Percentiles rank a stretch among this genome's conserved stretches.
phyloP scores from a whole-genome alignment of 208 protist genomes.

The Crithidia brevicula region DNA sequence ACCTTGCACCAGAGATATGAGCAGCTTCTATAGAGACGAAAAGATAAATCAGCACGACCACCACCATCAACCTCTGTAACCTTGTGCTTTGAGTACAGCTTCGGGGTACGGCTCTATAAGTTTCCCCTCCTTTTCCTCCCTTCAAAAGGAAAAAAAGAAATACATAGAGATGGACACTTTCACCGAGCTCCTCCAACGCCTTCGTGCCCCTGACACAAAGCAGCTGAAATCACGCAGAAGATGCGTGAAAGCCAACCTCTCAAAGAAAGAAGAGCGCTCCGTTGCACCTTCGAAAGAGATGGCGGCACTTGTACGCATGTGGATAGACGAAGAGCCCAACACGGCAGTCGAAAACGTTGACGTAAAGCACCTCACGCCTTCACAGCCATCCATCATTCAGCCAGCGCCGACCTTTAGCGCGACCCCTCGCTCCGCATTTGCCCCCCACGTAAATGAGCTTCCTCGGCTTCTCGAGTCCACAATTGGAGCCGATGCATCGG shows the following conservation, averaged over 20 bases:
- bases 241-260: neutral
- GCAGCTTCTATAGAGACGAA: too few relatives aligned
- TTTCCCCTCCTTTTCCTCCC: too few relatives aligned
- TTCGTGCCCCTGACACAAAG: neutral
- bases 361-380: neutral
- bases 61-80: too few relatives aligned
- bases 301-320: neutral
- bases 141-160: neutral
- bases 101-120: too few relatives aligned
- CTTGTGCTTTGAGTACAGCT: too few relatives aligned
- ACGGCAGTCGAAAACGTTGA: neutral
- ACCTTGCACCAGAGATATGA: too few relatives aligned
- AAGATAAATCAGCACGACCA: too few relatives aligned
- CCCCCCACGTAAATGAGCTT: neutral
- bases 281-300: neutral
- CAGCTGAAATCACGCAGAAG: neutral
- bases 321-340: neutral
- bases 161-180: neutral
- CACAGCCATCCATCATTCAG: neutral
- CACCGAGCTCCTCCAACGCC: neutral
- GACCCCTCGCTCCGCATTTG: slow-evolving; percentile 11
- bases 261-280: neutral
- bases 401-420: too few relatives aligned
- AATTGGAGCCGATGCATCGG: neutral
- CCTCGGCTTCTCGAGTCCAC: slow-evolving; percentile 14